Base-by-base conservation (phyloP, 208 protist species). In the Naegleria lovaniensis region DNA sequence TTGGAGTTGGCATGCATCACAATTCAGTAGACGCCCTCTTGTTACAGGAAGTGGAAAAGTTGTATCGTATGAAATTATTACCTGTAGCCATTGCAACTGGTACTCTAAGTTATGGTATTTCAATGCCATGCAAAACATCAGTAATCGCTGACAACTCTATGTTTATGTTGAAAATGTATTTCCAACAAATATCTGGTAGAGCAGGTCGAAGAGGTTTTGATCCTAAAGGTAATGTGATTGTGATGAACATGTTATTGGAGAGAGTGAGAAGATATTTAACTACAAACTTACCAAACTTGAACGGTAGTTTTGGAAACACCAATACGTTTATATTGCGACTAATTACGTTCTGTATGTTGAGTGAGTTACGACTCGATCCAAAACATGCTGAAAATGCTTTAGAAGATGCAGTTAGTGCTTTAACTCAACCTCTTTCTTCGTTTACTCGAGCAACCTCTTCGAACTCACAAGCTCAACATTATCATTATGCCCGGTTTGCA, bases 191-290 rank as follows among this genome's bases (percentile, higher is more conserved):
- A 5, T 22, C 36, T 41, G 87, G 87, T 36, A 75, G 87, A 51
- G 29, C 87, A 38, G 87, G 87, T 29, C 79, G 87, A 90, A 90
- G 87, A 90, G 87, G 87, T 51, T 90, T 51, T 90, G 87, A 90
- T 90, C 29, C 25, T 36, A 41, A 33, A 22, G 87, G 87, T 13
- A 43, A 36, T 29, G 55, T 90, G 6, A 51, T 90, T 36, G 16
- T 90, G 0, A 43, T 79, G 25, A n/a, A 76, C n/a, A 52, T 79
- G 33, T 9, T n/a, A 39, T 0, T 29, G 25, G 33, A 36, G 38
- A 41, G 41, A 43, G 25, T 89, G 5, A 6, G 13, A 43, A 59
- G n/a, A 59, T 88, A 39, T 39, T 33, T 88, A 36, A 39, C 41
- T 58, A 38, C 41, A n/a, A 33, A 55, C 6, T 16, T 58, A 15